Evolutionary conservation across 192 early-diverging fungal genomes (phyloP).

Genomic region (Coemansia sp.): DNA sequence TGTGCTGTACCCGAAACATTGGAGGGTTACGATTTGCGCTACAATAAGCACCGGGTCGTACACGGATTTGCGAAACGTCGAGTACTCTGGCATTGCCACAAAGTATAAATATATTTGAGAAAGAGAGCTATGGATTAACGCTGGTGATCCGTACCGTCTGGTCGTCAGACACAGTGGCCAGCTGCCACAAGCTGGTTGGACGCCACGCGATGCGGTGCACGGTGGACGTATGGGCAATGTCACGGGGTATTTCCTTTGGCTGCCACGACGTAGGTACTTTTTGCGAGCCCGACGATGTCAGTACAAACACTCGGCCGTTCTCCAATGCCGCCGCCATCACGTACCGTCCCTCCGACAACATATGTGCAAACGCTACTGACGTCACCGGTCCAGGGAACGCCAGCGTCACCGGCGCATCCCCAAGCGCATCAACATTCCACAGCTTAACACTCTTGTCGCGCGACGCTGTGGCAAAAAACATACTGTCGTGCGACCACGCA

Average conservation of each 20-base stretch:
- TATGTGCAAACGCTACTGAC: slow-evolving; percentile 73
- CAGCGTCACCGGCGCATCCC: slow-evolving; percentile 56
- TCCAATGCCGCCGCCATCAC: slow-evolving; percentile 74
- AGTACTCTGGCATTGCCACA: not conserved
- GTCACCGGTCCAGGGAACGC: slow-evolving; percentile 82
- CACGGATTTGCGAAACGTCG: slow-evolving; percentile 24
- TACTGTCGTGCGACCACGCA: slow-evolving; percentile 76
- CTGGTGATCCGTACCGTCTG: slow-evolving; percentile 70
- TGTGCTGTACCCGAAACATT: slow-evolving; percentile 48
- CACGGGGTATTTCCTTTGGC: slow-evolving; percentile 53
- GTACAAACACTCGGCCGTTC: slow-evolving; percentile 71
- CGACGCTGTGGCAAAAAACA: slow-evolving; percentile 86
- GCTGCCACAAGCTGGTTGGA: slow-evolving; percentile 46
- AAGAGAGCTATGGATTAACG: slow-evolving; percentile 11
- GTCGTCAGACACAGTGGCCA: slow-evolving; percentile 74
- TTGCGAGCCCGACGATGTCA: slow-evolving; percentile 14
- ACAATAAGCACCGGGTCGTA: slow-evolving; percentile 56
- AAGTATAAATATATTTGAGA: slow-evolving; percentile 1
- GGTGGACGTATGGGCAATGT: slow-evolving; percentile 56
- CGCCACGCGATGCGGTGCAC: slow-evolving; percentile 71
- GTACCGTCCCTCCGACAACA: slow-evolving; percentile 18
- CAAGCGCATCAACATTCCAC: slow-evolving; percentile 56
- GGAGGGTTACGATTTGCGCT: slow-evolving; percentile 50
- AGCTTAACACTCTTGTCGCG: slow-evolving; percentile 88
- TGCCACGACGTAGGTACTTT: slow-evolving; percentile 39